Percentiles rank a stretch among this genome's conserved stretches.
Evolutionary conservation across 2,329 filamentous ascomycete species (phyloP).

Genomic region (Lachnellula cervina): DNA sequence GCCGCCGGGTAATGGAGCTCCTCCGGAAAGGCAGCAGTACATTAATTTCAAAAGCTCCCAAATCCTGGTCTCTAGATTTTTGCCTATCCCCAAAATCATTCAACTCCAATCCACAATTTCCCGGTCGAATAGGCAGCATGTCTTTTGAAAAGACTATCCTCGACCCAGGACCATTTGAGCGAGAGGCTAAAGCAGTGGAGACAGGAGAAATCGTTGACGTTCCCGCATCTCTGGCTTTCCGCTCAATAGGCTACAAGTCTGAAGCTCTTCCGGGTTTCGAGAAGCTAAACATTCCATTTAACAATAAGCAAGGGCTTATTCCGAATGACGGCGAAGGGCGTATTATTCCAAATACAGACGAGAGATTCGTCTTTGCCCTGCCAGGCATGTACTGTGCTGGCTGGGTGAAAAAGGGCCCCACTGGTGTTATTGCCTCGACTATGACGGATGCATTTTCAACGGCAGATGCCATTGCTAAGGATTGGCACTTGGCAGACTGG

Average conservation of each 20-base stretch:
- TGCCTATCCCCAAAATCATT: constrained; percentile 75
- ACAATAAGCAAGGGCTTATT: constrained; percentile 68
- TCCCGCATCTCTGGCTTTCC: constrained; percentile 70
- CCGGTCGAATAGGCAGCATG: constrained; percentile 53
- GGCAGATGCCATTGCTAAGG: constrained; percentile 75
- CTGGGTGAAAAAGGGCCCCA: constrained; percentile 94
- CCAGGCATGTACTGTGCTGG: constrained; percentile 87
- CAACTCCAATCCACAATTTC: constrained; percentile 37
- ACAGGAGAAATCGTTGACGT: constrained; percentile 50
- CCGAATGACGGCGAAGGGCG: constrained; percentile 78
- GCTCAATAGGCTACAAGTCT: constrained; percentile 93
- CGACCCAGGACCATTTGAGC: constrained; percentile 49
- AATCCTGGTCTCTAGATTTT: constrained; percentile 81
- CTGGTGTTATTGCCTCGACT: constrained; percentile 90
- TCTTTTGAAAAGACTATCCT: constrained; percentile 61
- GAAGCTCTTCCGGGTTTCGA: constrained; percentile 69
- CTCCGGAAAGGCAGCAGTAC: constrained; percentile 67
- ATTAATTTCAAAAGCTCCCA: constrained; percentile 43
- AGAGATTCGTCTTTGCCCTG: constrained; percentile 30
- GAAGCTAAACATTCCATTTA: constrained; percentile 72
- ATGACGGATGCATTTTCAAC: constrained; percentile 93
- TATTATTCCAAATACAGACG: constrained; percentile 41
- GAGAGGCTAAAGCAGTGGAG: constrained; percentile 42
- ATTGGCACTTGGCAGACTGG: constrained; percentile 54
- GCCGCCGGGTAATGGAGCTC: constrained; percentile 74